Evolutionary conservation across 2,329 filamentous ascomycete genomes (phyloP).

Genomic region (Sclerotinia nivalis): DNA sequence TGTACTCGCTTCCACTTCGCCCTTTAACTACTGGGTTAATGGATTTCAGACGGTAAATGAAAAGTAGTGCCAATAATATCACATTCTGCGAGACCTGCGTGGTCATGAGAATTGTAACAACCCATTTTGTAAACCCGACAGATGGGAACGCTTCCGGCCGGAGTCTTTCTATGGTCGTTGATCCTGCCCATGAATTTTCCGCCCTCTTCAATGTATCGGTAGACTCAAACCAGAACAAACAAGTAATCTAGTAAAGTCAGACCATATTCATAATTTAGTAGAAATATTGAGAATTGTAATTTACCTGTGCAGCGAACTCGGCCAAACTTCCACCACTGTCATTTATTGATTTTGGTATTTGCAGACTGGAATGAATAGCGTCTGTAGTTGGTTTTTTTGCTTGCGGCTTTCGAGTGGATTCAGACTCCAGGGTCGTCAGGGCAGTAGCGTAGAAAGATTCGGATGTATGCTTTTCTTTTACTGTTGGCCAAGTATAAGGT

Average conservation of each 20-base stretch:
- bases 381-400: slow-evolving; percentile 34
- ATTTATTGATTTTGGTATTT: slow-evolving; percentile 75
- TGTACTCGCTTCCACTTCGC: slow-evolving; percentile 89
- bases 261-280: neutral
- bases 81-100: slow-evolving; percentile 98
- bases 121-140: slow-evolving; percentile 88
- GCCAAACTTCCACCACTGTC: slow-evolving; percentile 72
- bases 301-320: slow-evolving; percentile 80
- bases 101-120: slow-evolving; percentile 83
- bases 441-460: neutral
- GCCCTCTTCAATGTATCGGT: slow-evolving; percentile 76
- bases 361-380: slow-evolving; percentile 47
- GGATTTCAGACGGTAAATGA: slow-evolving; percentile 90
- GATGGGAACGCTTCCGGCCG: slow-evolving; percentile 73
- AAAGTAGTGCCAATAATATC: slow-evolving; percentile 82
- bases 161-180: slow-evolving; percentile 54
- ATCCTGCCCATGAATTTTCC: slow-evolving; percentile 50
- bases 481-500: slow-evolving; percentile 2
- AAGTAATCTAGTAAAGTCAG: slow-evolving; percentile 69
- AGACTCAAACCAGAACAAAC: slow-evolving; percentile 96
- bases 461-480: neutral
- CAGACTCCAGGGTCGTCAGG: neutral
- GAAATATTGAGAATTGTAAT: slow-evolving; percentile 32
- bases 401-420: slow-evolving; percentile 23
- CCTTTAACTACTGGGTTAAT: slow-evolving; percentile 87